Conservation (phyloP, 2,329 filamentous ascomycete species). For the Stagonosporopsis vannaccii region DNA sequence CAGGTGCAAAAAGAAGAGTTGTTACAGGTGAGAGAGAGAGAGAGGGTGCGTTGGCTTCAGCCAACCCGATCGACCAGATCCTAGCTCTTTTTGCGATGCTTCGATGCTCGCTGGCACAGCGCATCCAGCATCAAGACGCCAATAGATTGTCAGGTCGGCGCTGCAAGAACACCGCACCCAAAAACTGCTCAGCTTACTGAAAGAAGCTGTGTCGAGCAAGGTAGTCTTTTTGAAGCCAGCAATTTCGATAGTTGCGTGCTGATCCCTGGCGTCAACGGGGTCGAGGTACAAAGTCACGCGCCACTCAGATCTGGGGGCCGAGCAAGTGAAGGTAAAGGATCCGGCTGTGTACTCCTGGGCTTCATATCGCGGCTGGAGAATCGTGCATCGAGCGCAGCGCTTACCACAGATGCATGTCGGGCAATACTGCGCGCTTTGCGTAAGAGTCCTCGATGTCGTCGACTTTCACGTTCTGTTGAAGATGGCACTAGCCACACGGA, state of each 20-base stretch:
- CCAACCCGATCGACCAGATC: neutral
- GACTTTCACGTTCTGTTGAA: slow-evolving; percentile 14
- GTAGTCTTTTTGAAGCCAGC: neutral
- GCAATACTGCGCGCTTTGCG: slow-evolving; percentile 3
- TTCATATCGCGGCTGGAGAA: slow-evolving; percentile 25
- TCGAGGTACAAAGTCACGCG: slow-evolving; percentile 24
- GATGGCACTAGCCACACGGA: slow-evolving; percentile 19
- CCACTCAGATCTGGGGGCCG: slow-evolving; percentile 29
- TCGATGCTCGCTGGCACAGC: slow-evolving; percentile 21
- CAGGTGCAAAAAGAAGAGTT: slow-evolving; percentile 7
- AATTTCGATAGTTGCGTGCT: neutral
- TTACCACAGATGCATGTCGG: slow-evolving; percentile 6
- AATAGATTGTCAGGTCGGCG: slow-evolving; percentile 22
- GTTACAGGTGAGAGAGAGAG: slow-evolving; percentile 26
- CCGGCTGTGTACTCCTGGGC: slow-evolving; percentile 4
- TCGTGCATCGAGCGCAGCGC: slow-evolving; percentile 20
- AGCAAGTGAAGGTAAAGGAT: slow-evolving; percentile 31
- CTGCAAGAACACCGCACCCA: neutral
- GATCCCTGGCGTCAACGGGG: slow-evolving; percentile 3
- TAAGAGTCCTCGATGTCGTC: neutral
- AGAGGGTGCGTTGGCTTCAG: slow-evolving; percentile 15
- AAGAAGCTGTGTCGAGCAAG: neutral
- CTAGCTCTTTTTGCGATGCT: slow-evolving; percentile 21
- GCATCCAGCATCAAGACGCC: slow-evolving; percentile 24
- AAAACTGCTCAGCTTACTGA: neutral